Base-by-base conservation (phyloP, 2,329 filamentous ascomycete genomes). In the Alternaria consortialis region DNA sequence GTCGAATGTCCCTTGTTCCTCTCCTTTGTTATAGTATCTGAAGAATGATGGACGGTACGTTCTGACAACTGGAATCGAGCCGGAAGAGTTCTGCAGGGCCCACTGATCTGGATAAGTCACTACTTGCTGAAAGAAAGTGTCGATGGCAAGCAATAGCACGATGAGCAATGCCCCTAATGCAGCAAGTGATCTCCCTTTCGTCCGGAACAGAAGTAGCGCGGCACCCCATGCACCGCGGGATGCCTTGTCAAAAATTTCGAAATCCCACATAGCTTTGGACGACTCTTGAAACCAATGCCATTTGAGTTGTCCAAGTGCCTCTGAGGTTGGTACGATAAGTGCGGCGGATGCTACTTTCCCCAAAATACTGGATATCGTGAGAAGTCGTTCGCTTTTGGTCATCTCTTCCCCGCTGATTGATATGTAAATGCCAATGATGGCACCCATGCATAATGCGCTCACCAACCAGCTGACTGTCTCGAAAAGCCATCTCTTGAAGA, bases 111-210 rank as follows among this genome's bases (percentile, higher is more conserved):
- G 73, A 11, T 66, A 69, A 1, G 64, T 58, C 0, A 76, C 67
- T 0, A 78, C 62, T 37, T 75, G 72, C 31, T 78, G 75, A 15
- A 78, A 77, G 23, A 77, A 77, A 0, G 55, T 61, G n/a, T 66
- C 65, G 13, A 66, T 66, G 0, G 63, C 65, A 9, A 66, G 55
- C 0, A 64, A 12, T 1, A 68, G 5, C 1, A 65, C 48, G 1
- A 64, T 64, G 0, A 66, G 29, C 1, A 62, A 4, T 0, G 57
- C 61, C 2, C 63, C 61, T 9, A 62, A n/a, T 0, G 65, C 68
- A 7, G 68, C 66, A 2, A 72, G 13, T 0, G 65, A 66, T 0
- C 67, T 40, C 0, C 63, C 66, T n/a, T 59, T 71, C 0, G 66
- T 72, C 0, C 68, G 53, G 5, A 53, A 69, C 0, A 68, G n/a